phyloP scores from a whole-genome alignment of 176 grass and related monocot genomes.

The Rhynchospora pubera region DNA sequence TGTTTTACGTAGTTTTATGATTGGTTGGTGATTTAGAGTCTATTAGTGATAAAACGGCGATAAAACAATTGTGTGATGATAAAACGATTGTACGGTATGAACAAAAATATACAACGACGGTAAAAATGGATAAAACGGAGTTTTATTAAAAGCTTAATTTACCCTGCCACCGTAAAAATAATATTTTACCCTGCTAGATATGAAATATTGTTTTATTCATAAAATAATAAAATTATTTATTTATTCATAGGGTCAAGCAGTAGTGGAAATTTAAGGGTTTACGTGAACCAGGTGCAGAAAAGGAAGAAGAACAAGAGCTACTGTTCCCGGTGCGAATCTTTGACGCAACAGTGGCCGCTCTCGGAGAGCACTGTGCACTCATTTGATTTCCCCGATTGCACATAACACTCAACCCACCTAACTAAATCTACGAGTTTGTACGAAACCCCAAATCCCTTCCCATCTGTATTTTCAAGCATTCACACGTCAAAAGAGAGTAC shows the following conservation, averaged over 20 bases:
- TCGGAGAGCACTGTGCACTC: constrained; percentile 27
- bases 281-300: not conserved
- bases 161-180: too few relatives aligned
- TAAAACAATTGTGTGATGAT: too few relatives aligned
- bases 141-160: too few relatives aligned
- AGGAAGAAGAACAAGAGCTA: not conserved
- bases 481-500: not conserved
- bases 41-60: too few relatives aligned
- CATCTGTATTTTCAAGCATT: not conserved
- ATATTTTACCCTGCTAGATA: too few relatives aligned
- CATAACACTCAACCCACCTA: not conserved
- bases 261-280: not conserved
- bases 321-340: constrained; percentile 22
- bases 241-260: not conserved
- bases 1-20: too few relatives aligned
- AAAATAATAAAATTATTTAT: too few relatives aligned
- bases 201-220: not conserved
- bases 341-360: constrained; percentile 24
- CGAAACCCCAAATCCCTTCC: not conserved
- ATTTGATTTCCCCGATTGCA: not conserved
- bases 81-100: too few relatives aligned
- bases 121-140: too few relatives aligned
- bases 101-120: too few relatives aligned
- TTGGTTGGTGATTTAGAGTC: too few relatives aligned
- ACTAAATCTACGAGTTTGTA: not conserved